Evolutionary conservation across 495 filamentous ascomycete genomes (phyloP).

Genomic region (Articulospora tetracladia): DNA sequence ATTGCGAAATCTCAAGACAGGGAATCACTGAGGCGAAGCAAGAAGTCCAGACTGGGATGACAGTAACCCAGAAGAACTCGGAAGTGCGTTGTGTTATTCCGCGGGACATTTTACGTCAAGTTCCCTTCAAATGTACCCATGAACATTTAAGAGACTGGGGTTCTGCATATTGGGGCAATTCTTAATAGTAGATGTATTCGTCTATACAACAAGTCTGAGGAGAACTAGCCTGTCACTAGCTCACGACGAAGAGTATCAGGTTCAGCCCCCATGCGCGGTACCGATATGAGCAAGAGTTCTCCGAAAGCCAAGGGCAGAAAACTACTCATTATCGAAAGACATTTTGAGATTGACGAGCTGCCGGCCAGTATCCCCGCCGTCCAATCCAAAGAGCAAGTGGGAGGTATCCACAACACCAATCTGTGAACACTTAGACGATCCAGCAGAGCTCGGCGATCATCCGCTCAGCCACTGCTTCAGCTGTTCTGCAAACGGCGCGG

Average conservation of each 20-base stretch:
- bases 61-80: neutral
- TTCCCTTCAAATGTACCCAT: slow-evolving; percentile 23
- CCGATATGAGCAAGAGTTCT: slow-evolving; percentile 43
- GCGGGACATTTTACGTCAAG: slow-evolving; percentile 1
- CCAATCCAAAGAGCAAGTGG: neutral
- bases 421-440: slow-evolving; percentile 10
- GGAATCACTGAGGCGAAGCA: neutral
- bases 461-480: neutral
- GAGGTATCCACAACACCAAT: neutral
- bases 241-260: slow-evolving; percentile 1
- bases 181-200: slow-evolving; percentile 23
- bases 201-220: slow-evolving; percentile 13
- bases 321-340: slow-evolving; percentile 43
- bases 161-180: slow-evolving; percentile 17
- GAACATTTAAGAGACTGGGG: slow-evolving; percentile 23
- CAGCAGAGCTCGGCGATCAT: slow-evolving; percentile 7
- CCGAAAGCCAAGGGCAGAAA: slow-evolving; percentile 35
- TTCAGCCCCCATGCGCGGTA: slow-evolving; percentile 16
- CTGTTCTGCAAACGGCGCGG: neutral
- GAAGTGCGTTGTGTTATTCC: slow-evolving; percentile 2
- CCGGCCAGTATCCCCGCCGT: slow-evolving; percentile 27
- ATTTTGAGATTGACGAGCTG: slow-evolving; percentile 41
- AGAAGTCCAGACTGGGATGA: neutral
- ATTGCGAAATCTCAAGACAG: neutral
- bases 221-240: slow-evolving; percentile 1